Base-by-base conservation (phyloP, 495 filamentous ascomycete genomes). In the Penicillium maclennaniae region DNA sequence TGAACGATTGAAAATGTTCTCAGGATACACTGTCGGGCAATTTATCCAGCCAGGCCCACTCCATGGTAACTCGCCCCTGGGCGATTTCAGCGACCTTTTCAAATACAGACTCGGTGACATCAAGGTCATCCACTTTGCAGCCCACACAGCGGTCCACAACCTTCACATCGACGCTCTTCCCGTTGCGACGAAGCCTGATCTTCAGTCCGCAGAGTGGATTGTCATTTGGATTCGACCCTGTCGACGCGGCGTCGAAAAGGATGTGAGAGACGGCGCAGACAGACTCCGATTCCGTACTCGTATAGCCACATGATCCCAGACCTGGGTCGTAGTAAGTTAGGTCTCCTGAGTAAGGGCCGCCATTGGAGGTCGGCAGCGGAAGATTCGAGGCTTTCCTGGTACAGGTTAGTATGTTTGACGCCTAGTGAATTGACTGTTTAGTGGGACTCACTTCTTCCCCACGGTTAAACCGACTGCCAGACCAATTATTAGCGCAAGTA, bases 91-190 rank as follows among this genome's bases (percentile, higher is more conserved):
- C 87, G 45, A 92, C 54, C 49, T 74, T 59, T 23, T 75, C 68
- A 65, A 92, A 92, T 10, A 83, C 80, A 4, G 66, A 62, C 6
- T 75, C 66, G 12, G 78, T 84, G 17, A 89, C 74, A 72, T 92
- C 88, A 10, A 92, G 49, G 71, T 92, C 88, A 5, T 72, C 72
- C 14, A 77, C 69, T 37, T 69, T 54, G 61, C 89, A 92, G 0
- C 83, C 85, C 9, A 73, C 69, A 70, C 89, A 92, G 28, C 88
- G 71, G 73, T 93, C 89, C 14, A 90, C 87, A 0, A 95, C 83
- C 38, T 66, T 83, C 5, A 91, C 80, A 63, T 87, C 84, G 0
- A 88, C 73, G 36, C 76, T 82, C 20, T 63, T 63, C n/a, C 74
- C 77, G 27, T 76, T 69, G 25, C 83, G 65, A 40, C 66, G 69